These are phyloP conservation scores for Pontederia crassipes DNA, from an alignment of 176 grass and related monocot genomes.

Conservation along the genomic window DNA sequence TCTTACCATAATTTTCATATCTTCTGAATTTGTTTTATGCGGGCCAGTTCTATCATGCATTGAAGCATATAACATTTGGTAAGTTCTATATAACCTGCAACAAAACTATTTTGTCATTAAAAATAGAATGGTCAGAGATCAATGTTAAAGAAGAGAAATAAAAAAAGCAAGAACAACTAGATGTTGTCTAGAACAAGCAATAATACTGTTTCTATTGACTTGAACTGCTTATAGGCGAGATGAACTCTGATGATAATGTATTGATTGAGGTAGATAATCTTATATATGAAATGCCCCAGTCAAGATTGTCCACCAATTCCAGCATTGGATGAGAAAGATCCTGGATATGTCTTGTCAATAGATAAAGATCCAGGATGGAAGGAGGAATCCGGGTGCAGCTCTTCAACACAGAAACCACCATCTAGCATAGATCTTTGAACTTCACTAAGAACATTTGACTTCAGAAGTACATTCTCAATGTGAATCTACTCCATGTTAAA, in stretches of 20 bases:
- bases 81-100: constrained; percentile 82
- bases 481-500: constrained; percentile 31
- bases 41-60: constrained; percentile 89
- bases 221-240: constrained; percentile 43
- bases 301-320: constrained; percentile 62
- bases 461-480: constrained; percentile 78
- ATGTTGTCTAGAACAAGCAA: neutral
- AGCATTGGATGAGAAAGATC: constrained; percentile 31
- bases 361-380: constrained; percentile 18
- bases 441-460: constrained; percentile 74
- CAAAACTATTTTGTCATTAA: constrained; percentile 11
- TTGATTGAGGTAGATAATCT: constrained; percentile 80
- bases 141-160: neutral
- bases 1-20: constrained; percentile 61
- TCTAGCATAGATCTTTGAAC: constrained; percentile 67
- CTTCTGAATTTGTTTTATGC: constrained; percentile 98
- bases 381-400: constrained; percentile 47
- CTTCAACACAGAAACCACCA: constrained; percentile 53
- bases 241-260: constrained; percentile 80
- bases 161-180: neutral
- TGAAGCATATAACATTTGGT: constrained; percentile 76
- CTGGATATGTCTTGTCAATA: constrained; percentile 24
- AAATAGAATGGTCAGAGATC: neutral
- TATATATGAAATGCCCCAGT: constrained; percentile 97
- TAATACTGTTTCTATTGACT: constrained; percentile 85